Percentiles rank a stretch among this genome's conserved stretches.
Evolutionary conservation across 1,284 basidiomycete genomes (phyloP).

Genomic region (Melampsora larici-populina): DNA sequence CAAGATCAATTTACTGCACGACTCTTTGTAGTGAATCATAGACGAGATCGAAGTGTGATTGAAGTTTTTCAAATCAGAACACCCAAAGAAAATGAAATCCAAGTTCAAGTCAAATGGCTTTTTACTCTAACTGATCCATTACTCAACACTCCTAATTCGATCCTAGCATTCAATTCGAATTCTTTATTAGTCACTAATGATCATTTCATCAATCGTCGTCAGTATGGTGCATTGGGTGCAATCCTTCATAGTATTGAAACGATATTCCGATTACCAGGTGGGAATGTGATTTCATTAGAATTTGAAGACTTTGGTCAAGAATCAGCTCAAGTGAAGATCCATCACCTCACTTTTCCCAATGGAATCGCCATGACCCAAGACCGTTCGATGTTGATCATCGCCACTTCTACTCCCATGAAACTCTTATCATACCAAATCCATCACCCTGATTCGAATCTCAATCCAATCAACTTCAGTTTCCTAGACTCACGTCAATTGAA

Average conservation of each 20-base stretch:
- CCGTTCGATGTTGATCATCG: conserved; percentile 16
- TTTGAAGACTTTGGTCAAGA: conserved; percentile 11
- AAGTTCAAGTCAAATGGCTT: neutral
- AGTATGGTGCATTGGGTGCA: neutral
- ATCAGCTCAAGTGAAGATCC: neutral
- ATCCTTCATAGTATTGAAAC: conserved; percentile 24
- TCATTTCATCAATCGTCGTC: conserved; percentile 29
- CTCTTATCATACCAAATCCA: conserved; percentile 21
- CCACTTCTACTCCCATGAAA: conserved; percentile 1
- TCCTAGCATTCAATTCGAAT: neutral
- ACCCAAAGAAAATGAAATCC: neutral
- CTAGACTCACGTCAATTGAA: neutral
- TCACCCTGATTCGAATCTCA: neutral
- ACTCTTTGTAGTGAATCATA: conserved; percentile 35
- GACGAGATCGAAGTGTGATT: conserved; percentile 32
- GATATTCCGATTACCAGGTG: neutral
- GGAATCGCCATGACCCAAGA: conserved; percentile 8
- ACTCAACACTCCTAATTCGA: conserved; percentile 29
- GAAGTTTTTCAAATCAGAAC: conserved; percentile 18
- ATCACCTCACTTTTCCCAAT: conserved; percentile 29
- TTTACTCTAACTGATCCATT: conserved; percentile 23
- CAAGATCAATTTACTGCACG: conserved; percentile 56
- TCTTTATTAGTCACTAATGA: conserved; percentile 34
- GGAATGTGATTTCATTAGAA: conserved; percentile 14
- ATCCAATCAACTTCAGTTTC: neutral